Base-by-base conservation (phyloP, 805 yeast genomes). In the Metahyphopichia silvanorum region DNA sequence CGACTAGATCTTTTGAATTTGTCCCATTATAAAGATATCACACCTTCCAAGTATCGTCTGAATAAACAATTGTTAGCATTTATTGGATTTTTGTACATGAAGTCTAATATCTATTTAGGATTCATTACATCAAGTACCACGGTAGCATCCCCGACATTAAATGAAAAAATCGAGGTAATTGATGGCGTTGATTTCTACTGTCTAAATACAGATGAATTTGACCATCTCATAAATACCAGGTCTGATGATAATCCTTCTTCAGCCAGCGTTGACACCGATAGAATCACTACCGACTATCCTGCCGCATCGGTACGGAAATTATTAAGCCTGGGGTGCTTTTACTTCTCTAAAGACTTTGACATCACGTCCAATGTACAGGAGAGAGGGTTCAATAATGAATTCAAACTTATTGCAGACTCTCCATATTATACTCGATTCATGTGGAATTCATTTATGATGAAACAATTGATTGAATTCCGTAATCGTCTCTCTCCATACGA, bases 111-210 rank as follows among this genome's bases (percentile, higher is more conserved):
- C 4, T 82, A 69, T 47, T 50, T 81, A 10, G 80, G 80, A 2
- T 71, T 83, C 27, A 69, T 84, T 18, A 74, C 84, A 2, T 68
- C 70, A 9, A 60, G 71, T 12, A 51, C 60, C 3, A 74, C 71
- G 33, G 77, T 79, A 5, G 91, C 84, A 0, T 71, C 77, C 18
- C 80, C 85, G 0, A 60, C 75, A 29, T 61, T 77, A 0, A 57
- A 68, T 5, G 84, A 82, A 35, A 63, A 60, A 22, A 66, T 85
- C 5, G 67, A 63, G 42, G 67, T 60, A 30, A 71, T 84, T 5
- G 60, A 70, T n/a, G 77, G 72, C 16, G 83, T 81, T 1, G 79
- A 77, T 34, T 82, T 82, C 50, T 72, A 74, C 37, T 81, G 89
- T 45, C 60, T 84, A 26, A 76, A 74, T 38, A 73, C 71, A 29